Conservation (phyloP, 2,329 filamentous ascomycete species). For the Septoria linicola region DNA sequence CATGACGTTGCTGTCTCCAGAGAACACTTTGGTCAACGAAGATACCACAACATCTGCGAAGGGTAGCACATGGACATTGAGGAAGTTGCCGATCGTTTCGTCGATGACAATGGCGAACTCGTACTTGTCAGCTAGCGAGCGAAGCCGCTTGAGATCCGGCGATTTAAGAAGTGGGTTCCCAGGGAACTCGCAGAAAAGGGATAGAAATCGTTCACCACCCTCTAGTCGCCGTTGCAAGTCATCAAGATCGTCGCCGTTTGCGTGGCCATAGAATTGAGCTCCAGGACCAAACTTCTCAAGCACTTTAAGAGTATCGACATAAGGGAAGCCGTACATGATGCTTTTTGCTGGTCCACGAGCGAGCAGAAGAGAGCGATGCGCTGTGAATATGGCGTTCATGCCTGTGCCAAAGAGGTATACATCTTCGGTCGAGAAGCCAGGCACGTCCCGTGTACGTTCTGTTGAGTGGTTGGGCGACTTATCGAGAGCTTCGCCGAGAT, state of each 20-base stretch:
- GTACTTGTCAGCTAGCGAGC: conserved; percentile 73
- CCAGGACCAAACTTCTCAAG: conserved; percentile 92
- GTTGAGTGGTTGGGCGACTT: conserved; percentile 37
- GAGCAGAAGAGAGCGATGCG: conserved; percentile 71
- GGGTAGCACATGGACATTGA: conserved; percentile 90
- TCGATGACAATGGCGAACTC: conserved; percentile 90
- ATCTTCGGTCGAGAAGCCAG: conserved; percentile 75
- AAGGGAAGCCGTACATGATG: conserved; percentile 94
- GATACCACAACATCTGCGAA: conserved; percentile 90
- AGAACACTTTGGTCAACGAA: conserved; percentile 95
- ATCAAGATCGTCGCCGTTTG: conserved; percentile 74
- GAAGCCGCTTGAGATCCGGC: conserved; percentile 81
- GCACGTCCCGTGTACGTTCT: conserved; percentile 46
- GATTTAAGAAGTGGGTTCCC: conserved; percentile 85
- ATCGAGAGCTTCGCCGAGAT: conserved; percentile 60
- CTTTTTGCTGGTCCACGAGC: conserved; percentile 67
- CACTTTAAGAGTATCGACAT: conserved; percentile 94
- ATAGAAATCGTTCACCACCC: conserved; percentile 72
- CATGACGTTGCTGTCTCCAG: conserved; percentile 97
- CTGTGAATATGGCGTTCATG: conserved; percentile 93
- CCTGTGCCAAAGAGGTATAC: conserved; percentile 86
- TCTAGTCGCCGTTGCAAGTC: conserved; percentile 72
- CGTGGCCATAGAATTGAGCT: conserved; percentile 82
- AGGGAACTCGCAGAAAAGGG: conserved; percentile 91
- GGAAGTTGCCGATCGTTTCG: conserved; percentile 94